Percentiles rank a stretch among this genome's conserved stretches.
Conservation (phyloP, 23 red algal species). For the Rhodosorus marinus region DNA sequence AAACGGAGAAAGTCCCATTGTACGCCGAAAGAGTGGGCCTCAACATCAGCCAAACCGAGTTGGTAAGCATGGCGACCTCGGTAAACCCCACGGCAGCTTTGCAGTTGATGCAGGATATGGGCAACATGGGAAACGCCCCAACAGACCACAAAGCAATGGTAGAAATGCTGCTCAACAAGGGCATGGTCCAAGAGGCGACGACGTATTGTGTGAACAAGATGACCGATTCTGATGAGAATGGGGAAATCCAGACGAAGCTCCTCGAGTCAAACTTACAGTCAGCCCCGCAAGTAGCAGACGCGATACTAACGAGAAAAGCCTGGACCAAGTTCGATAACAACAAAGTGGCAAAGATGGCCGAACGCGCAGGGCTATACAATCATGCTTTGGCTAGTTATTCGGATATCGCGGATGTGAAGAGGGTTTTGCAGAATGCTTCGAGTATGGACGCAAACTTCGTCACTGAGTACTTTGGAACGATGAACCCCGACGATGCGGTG, state of each 20-base stretch:
- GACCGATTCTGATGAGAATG: constrained; percentile 33
- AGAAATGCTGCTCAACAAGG: constrained; percentile 68
- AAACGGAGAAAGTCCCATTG: constrained; percentile 32
- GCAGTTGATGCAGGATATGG: constrained; percentile 28
- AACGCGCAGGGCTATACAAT: constrained; percentile 85
- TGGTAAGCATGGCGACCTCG: constrained; percentile 36
- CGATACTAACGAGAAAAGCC: constrained; percentile 79
- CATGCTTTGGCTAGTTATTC: constrained; percentile 76
- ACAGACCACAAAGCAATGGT: constrained; percentile 58
- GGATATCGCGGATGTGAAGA: constrained; percentile 78
- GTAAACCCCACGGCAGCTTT: constrained; percentile 59
- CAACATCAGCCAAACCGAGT: constrained; percentile 29
- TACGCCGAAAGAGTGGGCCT: constrained; percentile 68
- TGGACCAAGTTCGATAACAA: constrained; percentile 77
- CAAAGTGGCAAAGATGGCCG: constrained; percentile 68
- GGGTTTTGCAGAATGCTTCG: constrained; percentile 69
- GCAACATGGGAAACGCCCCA: constrained; percentile 10
- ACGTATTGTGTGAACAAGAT: constrained; percentile 64
- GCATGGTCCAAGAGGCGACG: constrained; percentile 79
- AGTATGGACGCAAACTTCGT: constrained; percentile 79
- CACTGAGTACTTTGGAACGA: constrained; percentile 59
- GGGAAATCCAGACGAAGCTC: constrained; percentile 68
- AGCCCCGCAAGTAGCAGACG: constrained; percentile 93
- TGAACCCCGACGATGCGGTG: constrained; percentile 54
- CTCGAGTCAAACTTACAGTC: constrained; percentile 78